Base-by-base conservation (phyloP, 371 early-diverging fungal species). In the Mucor ambiguus region DNA sequence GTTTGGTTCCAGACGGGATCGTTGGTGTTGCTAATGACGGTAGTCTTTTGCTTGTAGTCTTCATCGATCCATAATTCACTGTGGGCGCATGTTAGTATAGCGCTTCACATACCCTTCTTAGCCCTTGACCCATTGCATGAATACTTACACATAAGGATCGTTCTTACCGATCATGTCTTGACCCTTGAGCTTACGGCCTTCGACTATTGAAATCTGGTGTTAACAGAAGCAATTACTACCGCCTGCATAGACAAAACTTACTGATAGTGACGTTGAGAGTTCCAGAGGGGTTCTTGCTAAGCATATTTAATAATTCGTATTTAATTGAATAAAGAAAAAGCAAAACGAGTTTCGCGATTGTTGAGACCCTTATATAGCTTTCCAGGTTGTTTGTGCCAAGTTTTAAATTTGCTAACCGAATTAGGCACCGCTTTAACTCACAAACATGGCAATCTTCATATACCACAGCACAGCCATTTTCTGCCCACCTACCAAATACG, bases 21-120 rank as follows among this genome's bases (percentile, higher is more conserved):
- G 26, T 70, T 73, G 22, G 79, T 89, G 68, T 90, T 84, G 14
- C 84, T 63, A 22, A 76, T 67, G 26, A 79, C 82, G 6, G 81
- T 79, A 18, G 90, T 88, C 9, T 76, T 69, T 67, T 70, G 74
- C 64, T 70, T 70, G 68, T 70, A 67, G 11, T 74, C 62, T 0
- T 67, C 60, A 58, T 74, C 67, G 37, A 74, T 26, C 67, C 67
- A 74, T 16, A 74, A 41, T 64, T 74, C 71, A 61, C 72, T 69
- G 52, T 35, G 35, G 14, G 32, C 61, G 49, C 26, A 3, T 22
- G 11, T 56, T 29, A 41, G 22, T 26, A 24, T 9, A 33, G 9
- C 1, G 11, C 12, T 52, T 11, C 14, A 8, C 32, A 35, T 29
- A 46, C 22, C 20, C 7, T 22, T n/a, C 46, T 22, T 4, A 46